Evolutionary conservation across 2,329 filamentous ascomycete species (phyloP).

Genomic region (Ramularia collo-cygni): DNA sequence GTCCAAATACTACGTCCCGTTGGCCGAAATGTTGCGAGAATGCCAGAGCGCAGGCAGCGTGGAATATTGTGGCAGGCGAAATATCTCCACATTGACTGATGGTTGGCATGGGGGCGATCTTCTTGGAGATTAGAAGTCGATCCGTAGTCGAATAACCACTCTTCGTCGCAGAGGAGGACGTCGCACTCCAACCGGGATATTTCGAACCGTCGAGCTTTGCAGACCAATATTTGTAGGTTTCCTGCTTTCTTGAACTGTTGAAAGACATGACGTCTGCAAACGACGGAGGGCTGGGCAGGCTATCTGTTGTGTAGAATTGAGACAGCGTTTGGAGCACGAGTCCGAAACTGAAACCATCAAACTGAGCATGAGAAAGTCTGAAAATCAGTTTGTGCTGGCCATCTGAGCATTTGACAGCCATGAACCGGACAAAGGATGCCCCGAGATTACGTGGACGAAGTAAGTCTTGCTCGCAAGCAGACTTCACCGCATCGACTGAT

Average conservation of each 20-base stretch:
- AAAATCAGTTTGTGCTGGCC: slow-evolving; percentile 23
- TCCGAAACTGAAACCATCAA: slow-evolving; percentile 19
- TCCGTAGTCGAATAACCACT: too few relatives aligned
- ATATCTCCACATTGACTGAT: slow-evolving; percentile 16
- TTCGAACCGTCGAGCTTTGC: slow-evolving; percentile 11
- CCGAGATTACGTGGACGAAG: slow-evolving; percentile 11
- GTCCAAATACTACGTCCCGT: slow-evolving; percentile 50
- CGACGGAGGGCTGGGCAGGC: neutral
- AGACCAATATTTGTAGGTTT: slow-evolving; percentile 16
- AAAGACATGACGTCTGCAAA: slow-evolving; percentile 6
- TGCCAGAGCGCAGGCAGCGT: slow-evolving; percentile 52
- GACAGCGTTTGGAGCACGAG: slow-evolving; percentile 4
- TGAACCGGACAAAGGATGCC: slow-evolving; percentile 20
- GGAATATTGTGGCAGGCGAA: slow-evolving; percentile 41
- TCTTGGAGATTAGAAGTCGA: slow-evolving; percentile 5
- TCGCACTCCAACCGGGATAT: slow-evolving; percentile 2
- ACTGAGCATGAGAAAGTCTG: slow-evolving; percentile 30
- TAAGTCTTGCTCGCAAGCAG: slow-evolving; percentile 10
- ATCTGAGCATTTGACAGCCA: slow-evolving; percentile 16
- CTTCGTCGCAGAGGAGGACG: too few relatives aligned
- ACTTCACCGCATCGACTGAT: slow-evolving; percentile 9
- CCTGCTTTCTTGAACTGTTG: slow-evolving; percentile 1
- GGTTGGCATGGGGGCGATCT: slow-evolving; percentile 12
- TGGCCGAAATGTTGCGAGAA: slow-evolving; percentile 45
- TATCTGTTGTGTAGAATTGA: slow-evolving; percentile 5